Evolutionary conservation across 306 rosid genomes (phyloP), one percentile per base, ranked within the genome.

Genomic region (Oemleria cerasiformis): DNA sequence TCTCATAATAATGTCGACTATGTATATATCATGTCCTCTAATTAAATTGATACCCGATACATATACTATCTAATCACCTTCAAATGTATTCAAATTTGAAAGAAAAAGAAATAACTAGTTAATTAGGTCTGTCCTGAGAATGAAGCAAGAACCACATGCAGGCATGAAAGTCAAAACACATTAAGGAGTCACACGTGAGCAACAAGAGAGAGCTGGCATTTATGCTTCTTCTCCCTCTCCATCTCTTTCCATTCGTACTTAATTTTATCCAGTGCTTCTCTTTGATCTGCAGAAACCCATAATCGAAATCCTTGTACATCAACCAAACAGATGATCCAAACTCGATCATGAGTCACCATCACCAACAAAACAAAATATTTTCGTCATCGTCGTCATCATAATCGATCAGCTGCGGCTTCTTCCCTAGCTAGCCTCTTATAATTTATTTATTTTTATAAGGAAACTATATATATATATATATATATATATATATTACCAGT

Each of bases 121-220:
- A 60, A 20, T 60, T 60, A 60, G 45, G 45, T 15, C 45, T 38
- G 20, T 61, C 55, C 74, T 68, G 38, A 76, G 75, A 76, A 72
- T 65, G 68, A 65, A 78, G 61, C 70, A 75, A 90, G 61, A 74
- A 68, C 85, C 91, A 86, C 92, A 84, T 92, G 96, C 85, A 72
- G 84, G 84, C 78, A 79, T 75, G 80, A 87, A 90, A 90, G 97
- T 93, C 98, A 91, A 87, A 84, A 69, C 77, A 84, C 86, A 88
- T 86, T 76, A 88, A 91, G 80, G 86, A 84, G 75, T 74, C 89
- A 86, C 96, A 87, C 89, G 97, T 87, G 92, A 79, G 88, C 72
- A 48, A 77, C 82, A 82, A 73, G 77, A 53, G 63, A 6, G 90
- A 80, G 86, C 70, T 86, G 84, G 84, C 88, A 76, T 71, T 51